These are phyloP conservation scores for Cucurbita ficifolia DNA, from an alignment of 306 rosid genomes.

Conservation along the genomic window DNA sequence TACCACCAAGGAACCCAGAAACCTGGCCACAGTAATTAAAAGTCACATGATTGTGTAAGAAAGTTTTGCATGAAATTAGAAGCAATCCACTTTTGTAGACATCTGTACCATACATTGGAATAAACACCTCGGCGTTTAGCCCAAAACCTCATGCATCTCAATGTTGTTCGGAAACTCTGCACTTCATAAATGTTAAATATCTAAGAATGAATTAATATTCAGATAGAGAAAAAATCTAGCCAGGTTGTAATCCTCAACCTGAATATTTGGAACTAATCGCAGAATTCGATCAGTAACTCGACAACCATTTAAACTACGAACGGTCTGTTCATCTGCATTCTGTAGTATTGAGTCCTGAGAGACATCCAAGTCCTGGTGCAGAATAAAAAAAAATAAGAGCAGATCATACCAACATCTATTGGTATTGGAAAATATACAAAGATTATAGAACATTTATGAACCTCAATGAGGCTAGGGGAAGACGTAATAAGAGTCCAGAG, in stretches of 20 bases:
- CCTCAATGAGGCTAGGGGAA: background rate
- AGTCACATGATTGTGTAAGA: constrained; percentile 13
- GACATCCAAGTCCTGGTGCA: constrained; percentile 76
- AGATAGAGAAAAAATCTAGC: background rate
- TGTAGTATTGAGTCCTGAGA: constrained; percentile 84
- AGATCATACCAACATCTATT: constrained; percentile 4
- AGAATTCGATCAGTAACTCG: constrained; percentile 88
- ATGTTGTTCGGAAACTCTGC: constrained; percentile 84
- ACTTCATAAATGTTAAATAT: constrained; percentile 20
- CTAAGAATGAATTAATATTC: background rate
- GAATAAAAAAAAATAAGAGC: background rate
- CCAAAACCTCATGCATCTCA: constrained; percentile 95
- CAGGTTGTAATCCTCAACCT: constrained; percentile 30
- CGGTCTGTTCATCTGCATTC: constrained; percentile 88
- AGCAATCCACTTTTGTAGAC: background rate
- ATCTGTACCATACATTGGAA: constrained; percentile 57
- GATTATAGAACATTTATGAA: background rate
- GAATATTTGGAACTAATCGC: constrained; percentile 91
- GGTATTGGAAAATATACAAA: background rate
- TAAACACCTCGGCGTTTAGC: constrained; percentile 94
- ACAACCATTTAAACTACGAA: constrained; percentile 93
- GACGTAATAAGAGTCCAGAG: background rate
- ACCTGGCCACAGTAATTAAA: constrained; percentile 46
- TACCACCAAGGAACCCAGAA: constrained; percentile 95
- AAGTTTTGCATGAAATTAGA: background rate